Base-by-base conservation (phyloP, 192 early-diverging fungal genomes). In the Coemansia sp. region DNA sequence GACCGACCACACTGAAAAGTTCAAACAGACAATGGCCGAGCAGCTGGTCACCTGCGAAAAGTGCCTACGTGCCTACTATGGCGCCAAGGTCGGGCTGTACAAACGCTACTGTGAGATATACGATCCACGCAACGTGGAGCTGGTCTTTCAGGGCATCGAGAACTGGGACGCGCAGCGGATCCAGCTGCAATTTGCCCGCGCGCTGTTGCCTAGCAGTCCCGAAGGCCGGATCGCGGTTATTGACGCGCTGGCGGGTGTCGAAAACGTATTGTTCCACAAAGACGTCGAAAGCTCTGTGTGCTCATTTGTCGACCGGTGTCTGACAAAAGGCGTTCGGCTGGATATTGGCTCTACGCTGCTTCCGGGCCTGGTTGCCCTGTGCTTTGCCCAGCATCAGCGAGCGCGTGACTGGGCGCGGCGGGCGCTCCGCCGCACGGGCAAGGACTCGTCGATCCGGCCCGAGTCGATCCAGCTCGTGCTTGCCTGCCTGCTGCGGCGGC, bases 131-230 rank as follows among this genome's bases (percentile, higher is more conserved):
- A 12, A 17, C 2, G 55, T 79, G 4, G 55, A 69, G 9, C 15
- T 17, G 10, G 67, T 68, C 15, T 64, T 73, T 21, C 21, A 29
- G 3, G 35, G 12, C 4, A 41, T 79, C 12, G 58, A 60, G 23
- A 23, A 31, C 8, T 76, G 73, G 73, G 73, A 76, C 48, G 58
- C 55, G 28, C 21, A 42, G 17, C 73, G 73, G 5, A 64, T 76
- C 9, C 30, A 15, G 19, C 31, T 39, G 6, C 55, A 35, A 11
- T 31, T 76, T 11, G n/a, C 51, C 2, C 30, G 27, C 8, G 43
- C 19, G 1, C 34, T 46, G 4, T 47, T 36, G 32, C 48, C 19
- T 4, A 40, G 23, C 40, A 29, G 41, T 21, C 21, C 42, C 19
- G n/a, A 25, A 41, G 57, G 57, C n/a, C 43, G 53, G 12, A 46